A percentile compares a stretch with the other conserved stretches of the same genome.
phyloP scores from a whole-genome alignment of 2,329 filamentous ascomycete genomes.

The Acrodontium crateriforme region DNA sequence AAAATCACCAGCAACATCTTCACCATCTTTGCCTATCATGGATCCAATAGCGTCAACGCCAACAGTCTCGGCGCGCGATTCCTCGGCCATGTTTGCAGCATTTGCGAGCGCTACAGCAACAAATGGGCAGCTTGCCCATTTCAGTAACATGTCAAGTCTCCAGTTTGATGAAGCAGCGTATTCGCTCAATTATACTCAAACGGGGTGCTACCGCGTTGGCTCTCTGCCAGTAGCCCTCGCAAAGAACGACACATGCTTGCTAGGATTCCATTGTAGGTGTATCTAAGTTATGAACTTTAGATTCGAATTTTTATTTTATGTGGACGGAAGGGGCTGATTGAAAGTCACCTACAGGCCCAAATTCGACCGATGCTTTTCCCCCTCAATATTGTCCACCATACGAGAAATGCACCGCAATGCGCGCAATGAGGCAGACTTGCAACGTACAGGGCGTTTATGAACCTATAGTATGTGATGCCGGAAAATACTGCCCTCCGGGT shows the following conservation, averaged over 20 bases:
- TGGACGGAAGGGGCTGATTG: slow-evolving; percentile 1
- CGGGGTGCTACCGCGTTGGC: slow-evolving; percentile 13
- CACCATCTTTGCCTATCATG: no score
- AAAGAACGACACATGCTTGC: slow-evolving; percentile 16
- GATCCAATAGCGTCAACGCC: no score
- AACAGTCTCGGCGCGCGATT: no score
- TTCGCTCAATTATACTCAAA: slow-evolving; percentile 9
- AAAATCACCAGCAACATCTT: no score
- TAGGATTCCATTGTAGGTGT: slow-evolving; percentile 15
- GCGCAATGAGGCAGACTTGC: slow-evolving; percentile 12
- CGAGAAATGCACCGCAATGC: slow-evolving; percentile 12
- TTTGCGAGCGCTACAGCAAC: slow-evolving; percentile 2
- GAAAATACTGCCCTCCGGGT: slow-evolving; percentile 39
- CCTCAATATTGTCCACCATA: slow-evolving; percentile 20
- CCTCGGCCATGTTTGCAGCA: no score
- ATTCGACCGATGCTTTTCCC: slow-evolving; percentile 13
- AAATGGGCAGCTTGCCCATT: slow-evolving; percentile 1
- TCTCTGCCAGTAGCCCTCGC: slow-evolving; percentile 16
- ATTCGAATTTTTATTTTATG: background rate
- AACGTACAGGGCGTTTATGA: slow-evolving; percentile 30
- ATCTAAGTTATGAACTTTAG: background rate
- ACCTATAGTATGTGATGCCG: slow-evolving; percentile 37
- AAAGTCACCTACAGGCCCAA: slow-evolving; percentile 9
- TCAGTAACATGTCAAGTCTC: slow-evolving; percentile 11
- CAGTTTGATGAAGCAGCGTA: slow-evolving; percentile 12